These are phyloP conservation scores for Aechmea fasciata DNA, from an alignment of 176 grass and related monocot genomes.

Conservation along the genomic window DNA sequence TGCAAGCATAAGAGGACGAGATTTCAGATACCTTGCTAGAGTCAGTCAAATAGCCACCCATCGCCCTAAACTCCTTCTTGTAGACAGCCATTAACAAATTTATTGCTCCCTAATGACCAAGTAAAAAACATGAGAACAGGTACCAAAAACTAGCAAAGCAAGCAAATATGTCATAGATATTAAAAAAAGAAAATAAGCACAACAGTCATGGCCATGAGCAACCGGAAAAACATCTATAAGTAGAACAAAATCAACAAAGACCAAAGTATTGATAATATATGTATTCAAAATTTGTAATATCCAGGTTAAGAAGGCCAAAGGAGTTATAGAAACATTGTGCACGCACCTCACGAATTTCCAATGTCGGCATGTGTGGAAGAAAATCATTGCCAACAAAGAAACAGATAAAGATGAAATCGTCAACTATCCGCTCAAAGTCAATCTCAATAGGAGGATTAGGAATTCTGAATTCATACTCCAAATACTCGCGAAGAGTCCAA, in stretches of 20 bases:
- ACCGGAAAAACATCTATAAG: conserved; percentile 6
- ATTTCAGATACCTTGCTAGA: conserved; percentile 59
- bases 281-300: neutral
- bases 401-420: conserved; percentile 99
- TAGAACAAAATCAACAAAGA: conserved; percentile 17
- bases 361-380: conserved; percentile 97
- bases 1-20: neutral
- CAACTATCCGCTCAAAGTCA: conserved; percentile 91
- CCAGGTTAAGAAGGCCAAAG: neutral
- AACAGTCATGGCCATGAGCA: neutral
- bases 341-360: conserved; percentile 97
- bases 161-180: neutral
- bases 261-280: conserved; percentile 12
- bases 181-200: conserved; percentile 11
- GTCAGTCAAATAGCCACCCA: conserved; percentile 90
- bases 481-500: conserved; percentile 93
- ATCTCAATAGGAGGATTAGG: conserved; percentile 69
- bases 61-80: conserved; percentile 78
- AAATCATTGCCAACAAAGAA: conserved; percentile 99
- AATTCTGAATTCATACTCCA: conserved; percentile 95
- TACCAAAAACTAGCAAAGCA: too few species aligned
- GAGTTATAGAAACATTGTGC: neutral
- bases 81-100: conserved; percentile 97
- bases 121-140: neutral
- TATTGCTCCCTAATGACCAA: conserved; percentile 73